Evolutionary conservation across 805 yeast genomes (phyloP).

Genomic region (Alloascoidea africana): DNA sequence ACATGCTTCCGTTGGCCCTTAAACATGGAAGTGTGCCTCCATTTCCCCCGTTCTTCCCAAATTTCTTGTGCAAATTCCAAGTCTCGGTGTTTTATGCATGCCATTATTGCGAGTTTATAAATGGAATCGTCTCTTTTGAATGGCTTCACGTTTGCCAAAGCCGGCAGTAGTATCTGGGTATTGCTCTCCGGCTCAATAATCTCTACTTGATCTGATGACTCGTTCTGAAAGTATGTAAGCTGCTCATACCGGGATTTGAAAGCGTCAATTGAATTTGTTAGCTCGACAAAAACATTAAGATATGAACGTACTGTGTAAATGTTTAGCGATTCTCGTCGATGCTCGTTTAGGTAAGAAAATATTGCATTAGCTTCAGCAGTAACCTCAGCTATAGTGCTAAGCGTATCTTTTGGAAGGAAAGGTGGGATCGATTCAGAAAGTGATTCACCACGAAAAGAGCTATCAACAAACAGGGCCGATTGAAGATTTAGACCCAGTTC

Average conservation of each 20-base stretch:
- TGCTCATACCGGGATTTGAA: constrained; percentile 21
- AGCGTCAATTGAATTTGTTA: constrained; percentile 20
- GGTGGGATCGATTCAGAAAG: constrained; percentile 31
- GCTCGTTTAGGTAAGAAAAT: constrained; percentile 38
- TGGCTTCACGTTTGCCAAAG: constrained; percentile 8
- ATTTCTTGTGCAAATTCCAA: constrained; percentile 43
- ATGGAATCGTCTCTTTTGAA: constrained; percentile 26
- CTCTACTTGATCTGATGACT: constrained; percentile 10
- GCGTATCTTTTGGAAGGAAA: constrained; percentile 42
- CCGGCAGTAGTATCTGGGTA: constrained; percentile 5
- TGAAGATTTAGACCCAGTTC: constrained; percentile 14
- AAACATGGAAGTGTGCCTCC: constrained; percentile 40
- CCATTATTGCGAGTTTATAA: constrained; percentile 49
- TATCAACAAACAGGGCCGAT: constrained; percentile 10
- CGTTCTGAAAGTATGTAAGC: constrained; percentile 20
- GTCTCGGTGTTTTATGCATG: constrained; percentile 43
- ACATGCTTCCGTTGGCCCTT: constrained; percentile 19
- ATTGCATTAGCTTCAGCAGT: constrained; percentile 69
- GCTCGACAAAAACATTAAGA: constrained; percentile 29
- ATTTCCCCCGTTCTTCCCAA: constrained; percentile 72
- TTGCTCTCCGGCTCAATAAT: constrained; percentile 8
- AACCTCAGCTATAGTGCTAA: constrained; percentile 27
- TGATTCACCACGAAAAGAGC: not conserved
- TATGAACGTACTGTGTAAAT: constrained; percentile 31
- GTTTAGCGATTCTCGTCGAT: constrained; percentile 27